Conservation (phyloP, 2,329 filamentous ascomycete species). For the Fusarium sulawesiense region DNA sequence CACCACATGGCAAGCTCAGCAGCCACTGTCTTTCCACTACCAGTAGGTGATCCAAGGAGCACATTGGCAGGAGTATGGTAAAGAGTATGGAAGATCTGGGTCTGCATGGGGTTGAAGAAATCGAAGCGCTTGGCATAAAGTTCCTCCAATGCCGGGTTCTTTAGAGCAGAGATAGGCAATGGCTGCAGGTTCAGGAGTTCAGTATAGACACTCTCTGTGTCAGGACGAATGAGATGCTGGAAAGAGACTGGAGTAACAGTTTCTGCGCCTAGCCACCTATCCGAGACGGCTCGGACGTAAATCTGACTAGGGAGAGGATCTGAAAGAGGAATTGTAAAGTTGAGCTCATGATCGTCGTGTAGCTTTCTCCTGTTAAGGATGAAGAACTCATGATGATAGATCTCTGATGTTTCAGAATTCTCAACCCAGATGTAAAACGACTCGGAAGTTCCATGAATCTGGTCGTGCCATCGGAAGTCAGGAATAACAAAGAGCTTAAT, state of each 20-base stretch:
- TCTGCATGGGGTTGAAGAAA: constrained; percentile 99
- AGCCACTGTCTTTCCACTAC: constrained; percentile 96
- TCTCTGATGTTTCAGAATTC: constrained; percentile 96
- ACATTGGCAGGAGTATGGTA: constrained; percentile 95
- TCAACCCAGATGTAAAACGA: constrained; percentile 99
- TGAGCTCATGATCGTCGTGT: constrained; percentile 95
- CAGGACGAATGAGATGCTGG: constrained; percentile 95
- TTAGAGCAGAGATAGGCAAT: constrained; percentile 84
- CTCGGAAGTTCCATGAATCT: constrained; percentile 91
- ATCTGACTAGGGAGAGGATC: constrained; percentile 96
- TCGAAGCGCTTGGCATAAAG: constrained; percentile 90
- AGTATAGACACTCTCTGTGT: constrained; percentile 97
- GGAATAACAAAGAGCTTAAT: constrained; percentile 88
- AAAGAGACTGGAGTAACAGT: constrained; percentile 96
- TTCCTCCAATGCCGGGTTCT: constrained; percentile 87
- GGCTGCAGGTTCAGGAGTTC: constrained; percentile 93
- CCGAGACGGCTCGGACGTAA: constrained; percentile 93
- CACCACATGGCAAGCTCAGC: constrained; percentile 99
- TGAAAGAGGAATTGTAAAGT: constrained; percentile 94
- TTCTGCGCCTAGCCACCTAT: constrained; percentile 96
- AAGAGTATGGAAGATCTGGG: constrained; percentile 95
- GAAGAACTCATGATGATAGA: constrained; percentile 98
- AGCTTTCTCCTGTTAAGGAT: constrained; percentile 91
- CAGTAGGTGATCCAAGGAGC: constrained; percentile 92
- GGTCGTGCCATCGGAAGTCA: constrained; percentile 95